A percentile compares a stretch with the other conserved stretches of the same genome.
Evolutionary conservation across 2,329 filamentous ascomycete genomes (phyloP).

Genomic region (Blastomyces percursus): DNA sequence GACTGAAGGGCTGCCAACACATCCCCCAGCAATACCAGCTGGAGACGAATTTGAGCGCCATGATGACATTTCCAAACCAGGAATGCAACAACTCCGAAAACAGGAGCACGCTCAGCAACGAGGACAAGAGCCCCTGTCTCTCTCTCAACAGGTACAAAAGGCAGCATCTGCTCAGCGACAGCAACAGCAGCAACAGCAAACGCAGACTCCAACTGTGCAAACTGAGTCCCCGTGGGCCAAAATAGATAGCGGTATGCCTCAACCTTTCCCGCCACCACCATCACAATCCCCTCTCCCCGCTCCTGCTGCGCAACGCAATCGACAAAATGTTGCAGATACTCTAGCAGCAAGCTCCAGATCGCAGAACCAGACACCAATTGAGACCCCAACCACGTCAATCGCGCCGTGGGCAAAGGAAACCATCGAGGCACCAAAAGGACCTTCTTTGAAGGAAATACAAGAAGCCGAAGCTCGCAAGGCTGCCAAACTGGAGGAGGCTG

Average conservation of each 20-base stretch:
- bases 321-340: constrained; percentile 71
- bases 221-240: constrained; percentile 48
- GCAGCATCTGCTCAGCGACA: constrained; percentile 41
- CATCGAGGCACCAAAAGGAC: constrained; percentile 62
- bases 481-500: constrained; percentile 74
- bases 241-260: constrained; percentile 55
- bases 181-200: constrained; percentile 28
- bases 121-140: constrained; percentile 44
- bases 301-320: constrained; percentile 73
- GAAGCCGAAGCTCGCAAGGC: constrained; percentile 89
- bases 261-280: constrained; percentile 56
- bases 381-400: constrained; percentile 58
- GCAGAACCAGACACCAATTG: constrained; percentile 62
- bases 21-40: constrained; percentile 25
- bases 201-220: constrained; percentile 30
- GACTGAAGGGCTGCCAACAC: constrained; percentile 32
- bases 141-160: constrained; percentile 78
- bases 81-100: constrained; percentile 20
- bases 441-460: constrained; percentile 92
- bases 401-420: constrained; percentile 93
- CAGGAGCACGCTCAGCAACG: constrained; percentile 15
- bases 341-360: constrained; percentile 56
- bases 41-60: constrained; percentile 21
- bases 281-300: constrained; percentile 76
- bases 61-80: constrained; percentile 17